Conservation (phyloP, 1,139 yeast genomes). For the Scheffersomyces segobiensis region DNA sequence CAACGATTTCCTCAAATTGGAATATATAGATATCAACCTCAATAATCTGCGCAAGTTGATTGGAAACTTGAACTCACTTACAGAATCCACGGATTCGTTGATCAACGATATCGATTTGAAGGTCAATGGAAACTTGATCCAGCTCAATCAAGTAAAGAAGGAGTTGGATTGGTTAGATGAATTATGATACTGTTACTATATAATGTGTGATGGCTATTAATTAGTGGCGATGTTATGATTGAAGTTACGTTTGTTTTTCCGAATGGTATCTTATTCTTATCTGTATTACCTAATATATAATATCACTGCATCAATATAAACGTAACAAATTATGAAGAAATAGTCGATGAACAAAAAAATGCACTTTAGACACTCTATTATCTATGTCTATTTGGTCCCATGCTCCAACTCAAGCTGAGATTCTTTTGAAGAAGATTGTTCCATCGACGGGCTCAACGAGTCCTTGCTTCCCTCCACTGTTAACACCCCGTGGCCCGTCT, state of each 20-base stretch:
- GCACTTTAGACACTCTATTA: neutral
- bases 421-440: neutral
- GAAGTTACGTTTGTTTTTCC: no score
- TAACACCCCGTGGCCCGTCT: neutral
- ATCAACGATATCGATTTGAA: conserved; percentile 18
- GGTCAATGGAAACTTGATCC: conserved; percentile 28
- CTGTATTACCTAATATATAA: neutral
- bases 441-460: neutral
- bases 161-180: conserved; percentile 31
- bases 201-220: no score
- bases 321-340: neutral
- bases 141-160: conserved; percentile 24
- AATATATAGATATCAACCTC: conserved; percentile 46
- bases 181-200: neutral
- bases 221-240: no score
- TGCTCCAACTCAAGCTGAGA: neutral
- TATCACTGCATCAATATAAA: neutral
- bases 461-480: neutral
- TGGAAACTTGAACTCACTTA: conserved; percentile 27
- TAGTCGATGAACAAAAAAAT: neutral
- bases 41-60: conserved; percentile 46
- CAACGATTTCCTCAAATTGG: conserved; percentile 42
- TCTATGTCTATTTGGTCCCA: neutral
- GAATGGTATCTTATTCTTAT: neutral
- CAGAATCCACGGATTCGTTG: conserved; percentile 20